Base-by-base conservation (phyloP, 2,329 filamentous ascomycete species). In the Trichoderma polysporum region DNA sequence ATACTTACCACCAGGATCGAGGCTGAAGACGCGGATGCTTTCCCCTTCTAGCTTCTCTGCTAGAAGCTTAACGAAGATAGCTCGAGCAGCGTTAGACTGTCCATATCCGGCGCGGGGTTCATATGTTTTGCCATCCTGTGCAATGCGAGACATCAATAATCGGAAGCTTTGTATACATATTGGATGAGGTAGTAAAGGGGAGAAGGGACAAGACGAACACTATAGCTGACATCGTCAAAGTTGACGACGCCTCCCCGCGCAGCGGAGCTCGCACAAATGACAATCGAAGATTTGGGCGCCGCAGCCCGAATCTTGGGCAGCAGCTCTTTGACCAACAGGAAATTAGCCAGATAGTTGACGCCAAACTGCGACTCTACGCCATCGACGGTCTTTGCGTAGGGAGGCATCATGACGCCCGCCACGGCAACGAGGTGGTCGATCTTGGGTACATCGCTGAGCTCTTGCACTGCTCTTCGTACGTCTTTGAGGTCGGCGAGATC, bases 291-390 rank as follows among this genome's bases (percentile, higher is more conserved):
- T 17, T 41, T 47, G 7, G 65, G 58, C n/a, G 37, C 56, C 13
- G 65, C 65, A 1, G 50, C 52, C 66, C 47, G 22, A 13, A 70
- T 33, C 57, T 77, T 72, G 1, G 78, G 73, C 50, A 81, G 81
- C 35, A 86, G 74, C 0, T 85, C 76, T 17, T 83, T 76, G 69
- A 84, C 81, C 12, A 86, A 76, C 0, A 86, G 77, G 74, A 86
- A 87, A 69, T 86, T 83, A 6, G 75, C 78, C 3, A 88, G 73
- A 70, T 86, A 81, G 70, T 86, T 86, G 7, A 79, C 81, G 33
- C 79, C 84, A 69, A 87, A 82, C 66, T 86, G 84, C 0, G 73
- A 73, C 69, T 72, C 71, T 17, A 72, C 54, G 0, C 71, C 71
- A 4, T 73, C 66, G 1, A 49, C 67, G 0, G 71, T 72, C 57